A percentile compares a stretch with the other conserved stretches of the same genome.
Evolutionary conservation across 2,329 filamentous ascomycete species (phyloP).

Genomic region (Dactylonectria macrodidyma): DNA sequence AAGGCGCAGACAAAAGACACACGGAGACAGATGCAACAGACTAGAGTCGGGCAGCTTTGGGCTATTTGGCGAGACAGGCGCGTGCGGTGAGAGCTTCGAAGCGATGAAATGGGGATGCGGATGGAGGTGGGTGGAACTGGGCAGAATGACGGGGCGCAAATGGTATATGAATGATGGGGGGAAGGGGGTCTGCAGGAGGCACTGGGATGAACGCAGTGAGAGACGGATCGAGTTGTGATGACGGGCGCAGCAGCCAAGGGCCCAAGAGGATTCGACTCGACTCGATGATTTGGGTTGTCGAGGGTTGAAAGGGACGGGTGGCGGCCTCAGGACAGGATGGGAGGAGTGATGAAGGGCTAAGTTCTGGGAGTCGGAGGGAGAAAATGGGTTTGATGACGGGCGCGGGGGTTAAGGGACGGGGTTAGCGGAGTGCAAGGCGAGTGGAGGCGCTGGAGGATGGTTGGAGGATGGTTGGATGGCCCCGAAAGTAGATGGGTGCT

Average conservation of each 20-base stretch:
- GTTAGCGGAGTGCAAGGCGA: constrained; percentile 8
- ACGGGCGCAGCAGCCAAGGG: constrained; percentile 10
- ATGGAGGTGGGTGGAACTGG: constrained; percentile 46
- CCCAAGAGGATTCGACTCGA: background rate
- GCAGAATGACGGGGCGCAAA: constrained; percentile 44
- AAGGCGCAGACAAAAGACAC: background rate
- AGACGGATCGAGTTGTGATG: constrained; percentile 1
- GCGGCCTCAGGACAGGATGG: constrained; percentile 41
- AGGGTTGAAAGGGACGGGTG: constrained; percentile 24
- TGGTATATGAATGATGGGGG: constrained; percentile 46
- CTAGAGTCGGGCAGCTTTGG: constrained; percentile 2
- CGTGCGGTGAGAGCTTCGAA: constrained; percentile 35
- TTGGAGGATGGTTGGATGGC: background rate
- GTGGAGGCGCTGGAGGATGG: background rate
- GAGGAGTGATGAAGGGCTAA: constrained; percentile 26
- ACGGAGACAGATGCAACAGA: background rate
- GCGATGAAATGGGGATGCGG: constrained; percentile 29
- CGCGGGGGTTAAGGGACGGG: constrained; percentile 36
- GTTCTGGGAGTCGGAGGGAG: constrained; percentile 21
- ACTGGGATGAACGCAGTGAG: constrained; percentile 21
- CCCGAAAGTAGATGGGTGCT: constrained; percentile 34
- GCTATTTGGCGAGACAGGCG: constrained; percentile 29
- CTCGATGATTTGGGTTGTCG: constrained; percentile 12
- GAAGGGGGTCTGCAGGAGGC: constrained; percentile 27
- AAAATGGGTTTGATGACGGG: constrained; percentile 26